Conservation (phyloP, 176 grass and related monocot species). For the Aechmea fasciata region DNA sequence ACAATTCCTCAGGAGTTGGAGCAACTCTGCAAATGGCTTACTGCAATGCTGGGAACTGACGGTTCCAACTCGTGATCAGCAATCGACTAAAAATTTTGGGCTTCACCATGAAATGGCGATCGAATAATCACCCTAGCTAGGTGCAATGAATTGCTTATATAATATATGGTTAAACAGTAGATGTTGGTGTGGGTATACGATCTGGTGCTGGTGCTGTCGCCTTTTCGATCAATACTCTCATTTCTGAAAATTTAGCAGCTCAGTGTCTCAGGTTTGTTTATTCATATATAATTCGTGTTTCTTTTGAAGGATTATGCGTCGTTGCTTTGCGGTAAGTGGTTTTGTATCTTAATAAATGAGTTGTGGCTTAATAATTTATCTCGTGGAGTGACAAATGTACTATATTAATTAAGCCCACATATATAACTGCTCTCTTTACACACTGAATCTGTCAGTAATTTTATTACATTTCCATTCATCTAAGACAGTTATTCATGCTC, state of each 20-base stretch:
- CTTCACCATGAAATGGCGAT: background rate
- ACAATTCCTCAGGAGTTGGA: constrained; percentile 91
- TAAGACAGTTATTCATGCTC: too few relatives aligned
- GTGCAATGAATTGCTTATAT: background rate
- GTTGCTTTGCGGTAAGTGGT: too few relatives aligned
- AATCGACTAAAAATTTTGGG: background rate
- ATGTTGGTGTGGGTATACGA: constrained; percentile 2
- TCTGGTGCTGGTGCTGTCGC: background rate
- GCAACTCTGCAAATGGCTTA: constrained; percentile 74
- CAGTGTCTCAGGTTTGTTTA: background rate
- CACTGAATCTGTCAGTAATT: too few relatives aligned
- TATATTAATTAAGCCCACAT: too few relatives aligned
- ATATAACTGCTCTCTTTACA: too few relatives aligned
- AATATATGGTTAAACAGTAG: background rate
- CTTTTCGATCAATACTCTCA: background rate
- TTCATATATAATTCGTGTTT: background rate
- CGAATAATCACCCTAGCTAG: background rate
- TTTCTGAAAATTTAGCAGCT: background rate
- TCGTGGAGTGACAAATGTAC: too few relatives aligned
- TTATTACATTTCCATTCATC: too few relatives aligned
- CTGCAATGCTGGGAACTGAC: constrained; percentile 37
- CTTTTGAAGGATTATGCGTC: background rate
- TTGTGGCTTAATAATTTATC: too few relatives aligned
- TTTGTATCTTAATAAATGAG: too few relatives aligned
- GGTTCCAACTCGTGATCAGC: background rate